Base-by-base conservation (phyloP, 345 rosid species). In the Lagerstroemia speciosa region DNA sequence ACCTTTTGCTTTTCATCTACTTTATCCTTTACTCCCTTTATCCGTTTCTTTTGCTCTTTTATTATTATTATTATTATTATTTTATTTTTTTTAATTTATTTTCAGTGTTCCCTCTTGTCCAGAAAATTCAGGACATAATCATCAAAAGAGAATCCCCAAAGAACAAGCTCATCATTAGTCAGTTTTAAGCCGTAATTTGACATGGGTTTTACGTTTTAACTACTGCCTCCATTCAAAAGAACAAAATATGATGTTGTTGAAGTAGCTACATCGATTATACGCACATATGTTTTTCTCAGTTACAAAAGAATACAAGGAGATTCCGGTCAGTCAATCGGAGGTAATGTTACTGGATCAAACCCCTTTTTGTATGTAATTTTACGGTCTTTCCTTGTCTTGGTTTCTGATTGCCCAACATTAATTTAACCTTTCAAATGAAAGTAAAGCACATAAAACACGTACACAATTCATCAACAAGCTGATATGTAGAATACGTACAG, bases 1-100 rank as follows among this genome's bases (percentile, higher is more conserved):
- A 33, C 63, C 63, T 67, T 67, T 43, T 50, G 52, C 45, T 52
- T 52, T 67, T 52, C 70, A 48, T 52, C 30, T 36, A 34, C 60
- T 53, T 67, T 67, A 26, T 32, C 26, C 63, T 67, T 52, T 34
- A n/a, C 55, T 50, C 20, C 61, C 20, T 46, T n/a, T 67, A 37
- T 4, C 17, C 40, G 24, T 65, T 32, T 34, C 0, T 67, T 16
- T 26, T 22, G 38, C 19, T 11, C 48, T 50, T 46, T 50, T n/a
- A n/a, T n/a, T n/a, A n/a, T n/a, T n/a, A n/a, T n/a, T n/a, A n/a
- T n/a, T n/a, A n/a, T 26, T 27, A n/a, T n/a, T n/a, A 19, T 37
- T 40, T 36, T 27, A 20, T 14, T 62, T 6, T 63, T 32, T 67
- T 45, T 22, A 3, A 19, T n/a, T n/a, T n/a, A 52, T 20, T 52